phyloP scores from a whole-genome alignment of 176 grass and related monocot genomes.

The Microstegium vimineum region DNA sequence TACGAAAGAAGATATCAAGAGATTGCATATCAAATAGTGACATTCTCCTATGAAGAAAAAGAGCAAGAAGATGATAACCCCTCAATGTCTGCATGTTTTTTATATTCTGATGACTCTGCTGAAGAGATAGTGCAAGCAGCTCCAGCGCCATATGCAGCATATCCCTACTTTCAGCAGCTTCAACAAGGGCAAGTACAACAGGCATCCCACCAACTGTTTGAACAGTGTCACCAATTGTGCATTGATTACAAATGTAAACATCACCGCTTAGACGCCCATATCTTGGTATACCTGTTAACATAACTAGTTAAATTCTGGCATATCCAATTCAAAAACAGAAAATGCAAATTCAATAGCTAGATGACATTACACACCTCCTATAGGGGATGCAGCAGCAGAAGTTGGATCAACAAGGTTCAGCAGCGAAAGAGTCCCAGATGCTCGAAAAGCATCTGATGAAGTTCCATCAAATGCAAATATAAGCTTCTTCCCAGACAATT shows the following conservation, averaged over 20 bases:
- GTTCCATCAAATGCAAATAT: conserved; percentile 99
- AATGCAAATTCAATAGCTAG: conserved; percentile 33
- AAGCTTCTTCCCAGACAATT: conserved; percentile 91
- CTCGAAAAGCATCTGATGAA: conserved; percentile 89
- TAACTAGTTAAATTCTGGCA: conserved; percentile 21
- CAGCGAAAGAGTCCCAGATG: conserved; percentile 89
- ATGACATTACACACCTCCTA: conserved; percentile 62
- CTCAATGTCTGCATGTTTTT: conserved; percentile 88
- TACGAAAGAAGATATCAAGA: conserved; percentile 98
- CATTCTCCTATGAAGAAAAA: conserved; percentile 89
- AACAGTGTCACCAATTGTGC: conserved; percentile 89
- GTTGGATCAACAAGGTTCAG: conserved; percentile 97
- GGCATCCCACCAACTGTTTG: conserved; percentile 91
- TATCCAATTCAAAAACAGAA: conserved; percentile 31
- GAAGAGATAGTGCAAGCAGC: conserved; percentile 84
- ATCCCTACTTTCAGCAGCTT: conserved; percentile 86
- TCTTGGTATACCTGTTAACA: conserved; percentile 86
- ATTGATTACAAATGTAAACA: conserved; percentile 91
- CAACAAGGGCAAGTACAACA: conserved; percentile 91
- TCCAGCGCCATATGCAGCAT: conserved; percentile 97
- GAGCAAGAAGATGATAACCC: conserved; percentile 93
- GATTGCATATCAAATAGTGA: conserved; percentile 95
- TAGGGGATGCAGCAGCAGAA: conserved; percentile 96
- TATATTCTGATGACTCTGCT: conserved; percentile 89
- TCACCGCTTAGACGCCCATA: conserved; percentile 93